These are phyloP conservation scores for Myrica gale DNA, from an alignment of 306 rosid species.

Conservation along the genomic window DNA sequence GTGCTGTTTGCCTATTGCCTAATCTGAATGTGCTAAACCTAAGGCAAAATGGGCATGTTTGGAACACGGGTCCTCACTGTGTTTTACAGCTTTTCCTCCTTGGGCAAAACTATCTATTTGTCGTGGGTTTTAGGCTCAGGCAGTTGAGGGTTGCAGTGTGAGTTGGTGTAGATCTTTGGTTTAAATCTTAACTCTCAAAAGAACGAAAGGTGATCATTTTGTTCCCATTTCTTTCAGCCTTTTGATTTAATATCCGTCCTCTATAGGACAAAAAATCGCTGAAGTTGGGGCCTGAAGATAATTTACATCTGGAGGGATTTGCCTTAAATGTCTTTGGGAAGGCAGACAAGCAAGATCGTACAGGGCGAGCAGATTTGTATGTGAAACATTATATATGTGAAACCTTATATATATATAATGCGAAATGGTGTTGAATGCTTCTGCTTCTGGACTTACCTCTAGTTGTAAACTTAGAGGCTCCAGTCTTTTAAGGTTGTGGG, in stretches of 20 bases:
- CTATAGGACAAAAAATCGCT: constrained; percentile 87
- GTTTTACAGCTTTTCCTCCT: neutral
- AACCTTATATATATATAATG: neutral
- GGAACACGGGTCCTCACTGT: neutral
- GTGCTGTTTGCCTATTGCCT: constrained; percentile 19
- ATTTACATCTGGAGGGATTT: constrained; percentile 87
- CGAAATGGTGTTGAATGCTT: neutral
- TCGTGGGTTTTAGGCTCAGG: too few species aligned
- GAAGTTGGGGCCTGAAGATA: constrained; percentile 85
- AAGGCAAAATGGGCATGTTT: too few species aligned
- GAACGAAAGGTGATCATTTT: neutral
- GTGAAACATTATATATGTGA: neutral
- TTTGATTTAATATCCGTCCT: neutral
- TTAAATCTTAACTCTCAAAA: neutral
- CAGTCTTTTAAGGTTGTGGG: neutral
- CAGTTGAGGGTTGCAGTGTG: neutral
- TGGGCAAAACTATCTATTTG: too few species aligned
- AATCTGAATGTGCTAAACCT: neutral
- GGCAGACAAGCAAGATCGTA: constrained; percentile 98
- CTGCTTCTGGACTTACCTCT: neutral
- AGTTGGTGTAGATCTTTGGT: neutral
- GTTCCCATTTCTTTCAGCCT: neutral
- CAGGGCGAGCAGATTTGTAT: constrained; percentile 92
- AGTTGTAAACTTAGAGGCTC: neutral
- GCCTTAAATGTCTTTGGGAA: constrained; percentile 84